Evolutionary conservation across 192 early-diverging fungal genomes (phyloP), one percentile per base, ranked within the genome.

Genomic region (Helicostylum pulchrum): DNA sequence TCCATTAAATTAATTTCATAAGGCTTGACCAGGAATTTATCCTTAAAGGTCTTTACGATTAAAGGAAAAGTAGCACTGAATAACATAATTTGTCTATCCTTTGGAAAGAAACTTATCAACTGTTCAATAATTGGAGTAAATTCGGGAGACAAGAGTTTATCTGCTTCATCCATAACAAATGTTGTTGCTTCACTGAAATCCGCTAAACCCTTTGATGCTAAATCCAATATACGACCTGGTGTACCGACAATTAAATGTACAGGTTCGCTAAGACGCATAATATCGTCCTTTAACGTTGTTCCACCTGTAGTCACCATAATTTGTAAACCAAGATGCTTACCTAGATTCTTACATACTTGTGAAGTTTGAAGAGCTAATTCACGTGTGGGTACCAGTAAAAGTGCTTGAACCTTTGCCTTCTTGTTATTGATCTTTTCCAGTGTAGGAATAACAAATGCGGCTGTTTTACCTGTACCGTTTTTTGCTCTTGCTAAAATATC

Each of bases 1-100:
- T 99, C 97, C 97, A 99, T 99, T 50, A 99, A 77, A 65, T 99
- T 99, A 74, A 99, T 99, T 76, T 99, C 97, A 68, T 99, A 97
- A 15, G 97, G 93, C 72, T 95, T 96, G 72, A 81, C 79, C 70
- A 99, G 84, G 68, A 88, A 93, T 76, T 95, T 97, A 73, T 99
- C 95, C 73, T 97, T 97, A 87, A 99, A 99, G 47, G 77, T 77
- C 78, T 99, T 99, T 53, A 99, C 97, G 55, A 98, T 88, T 73
- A 99, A 84, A 4, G 97, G 97, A 81, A 99, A 99, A 23, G 97
- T 99, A 31, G 97, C 97, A 65, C 89, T 92, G 72, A 90, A 99
- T 21, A 99, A 82, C 83, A 98, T 87, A 65, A 99, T 97, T 78
- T 99, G 97, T 50, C 94, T 90, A 54, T 88, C 78, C 44, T 85